Base-by-base conservation (phyloP, 2,329 filamentous ascomycete genomes). In the Colletotrichum tamarilloi region DNA sequence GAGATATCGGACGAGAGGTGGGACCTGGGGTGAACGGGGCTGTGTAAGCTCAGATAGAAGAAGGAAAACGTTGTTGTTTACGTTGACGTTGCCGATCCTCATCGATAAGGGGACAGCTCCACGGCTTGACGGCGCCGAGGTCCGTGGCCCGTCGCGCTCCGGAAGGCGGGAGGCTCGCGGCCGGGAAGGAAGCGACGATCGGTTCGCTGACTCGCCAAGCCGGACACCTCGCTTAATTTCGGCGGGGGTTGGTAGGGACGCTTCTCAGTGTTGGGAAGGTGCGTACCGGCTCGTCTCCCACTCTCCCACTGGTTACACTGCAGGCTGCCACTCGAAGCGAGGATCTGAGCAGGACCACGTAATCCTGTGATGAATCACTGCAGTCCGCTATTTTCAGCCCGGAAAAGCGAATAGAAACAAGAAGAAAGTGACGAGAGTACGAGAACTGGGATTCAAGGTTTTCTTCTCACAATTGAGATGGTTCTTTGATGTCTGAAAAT, bases 401-500 rank as follows among this genome's bases (percentile, higher is more conserved):
- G 28, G 24, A n/a, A 32, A n/a, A 8, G 26, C 9, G 26, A 32
- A 6, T 4, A 42, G 16, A 24, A 22, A 24, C 56, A 22, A 32
- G 30, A 22, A 16, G 8, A 12, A 35, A 46, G n/a, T n/a, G 42
- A 49, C 42, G 42, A n/a, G 42, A 49, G 7, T 19, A 49, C 42
- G 42, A 49, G 16, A 49, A 16, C 38, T 42, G 12, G 38, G 38
- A 16, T 42, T 19, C 32, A 7, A 12, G 5, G 11, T 58, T 55
- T 24, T 19, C 32, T 19, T 55, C 62, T 60, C 53, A 70, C 56
- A 11, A 35, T 49, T 22, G 46, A 14, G 56, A 38, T 12, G 22
- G n/a, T 30, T 35, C 26, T 65, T 59, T 55, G 58, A 42, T 35
- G 42, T 70, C 16, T 73, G 55, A 70, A 53, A 55, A 24, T 49